Evolutionary conservation across 352 stramenopile species (phyloP).

Genomic region (Hyaloperonospora arabidopsidis): DNA sequence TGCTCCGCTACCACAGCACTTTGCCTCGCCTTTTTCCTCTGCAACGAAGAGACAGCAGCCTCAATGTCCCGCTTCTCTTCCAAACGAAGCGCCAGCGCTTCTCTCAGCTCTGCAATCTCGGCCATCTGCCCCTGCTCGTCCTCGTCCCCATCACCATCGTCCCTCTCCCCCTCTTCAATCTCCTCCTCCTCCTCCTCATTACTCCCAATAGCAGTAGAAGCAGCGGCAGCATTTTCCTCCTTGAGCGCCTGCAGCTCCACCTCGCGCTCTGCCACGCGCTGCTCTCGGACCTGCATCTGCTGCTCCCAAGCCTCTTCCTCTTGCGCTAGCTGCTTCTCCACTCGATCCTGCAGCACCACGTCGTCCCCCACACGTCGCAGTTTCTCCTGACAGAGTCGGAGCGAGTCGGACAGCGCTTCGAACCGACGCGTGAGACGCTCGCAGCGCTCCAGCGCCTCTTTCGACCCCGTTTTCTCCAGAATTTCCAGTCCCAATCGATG

Average conservation of each 20-base stretch:
- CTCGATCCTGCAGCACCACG: conserved; percentile 41
- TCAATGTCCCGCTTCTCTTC: conserved; percentile 61
- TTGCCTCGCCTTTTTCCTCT: conserved; percentile 32
- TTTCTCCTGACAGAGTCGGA: not conserved
- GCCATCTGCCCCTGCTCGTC: conserved; percentile 20
- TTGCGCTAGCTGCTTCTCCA: conserved; percentile 46
- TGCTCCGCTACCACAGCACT: conserved; percentile 4
- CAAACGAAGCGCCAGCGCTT: conserved; percentile 39
- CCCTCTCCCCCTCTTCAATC: not conserved
- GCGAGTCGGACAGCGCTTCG: not conserved
- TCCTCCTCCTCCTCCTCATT: conserved; percentile 11
- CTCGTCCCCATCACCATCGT: conserved; percentile 6
- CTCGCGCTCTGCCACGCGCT: conserved; percentile 39
- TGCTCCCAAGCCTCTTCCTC: conserved; percentile 55
- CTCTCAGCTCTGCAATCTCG: conserved; percentile 32
- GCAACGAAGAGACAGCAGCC: conserved; percentile 42
- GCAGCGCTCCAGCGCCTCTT: conserved; percentile 19
- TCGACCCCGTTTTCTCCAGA: conserved; percentile 6
- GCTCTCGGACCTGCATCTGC: conserved; percentile 46
- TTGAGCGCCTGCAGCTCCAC: conserved; percentile 44
- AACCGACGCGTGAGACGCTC: conserved; percentile 29
- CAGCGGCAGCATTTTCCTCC: conserved; percentile 22
- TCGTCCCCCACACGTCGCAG: conserved; percentile 20
- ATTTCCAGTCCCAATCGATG: conserved; percentile 22
- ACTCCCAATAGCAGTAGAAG: not conserved